Evolutionary conservation across 1,284 basidiomycete species (phyloP), one percentile per base, ranked within the genome.

Genomic region (Vanrija sp.): DNA sequence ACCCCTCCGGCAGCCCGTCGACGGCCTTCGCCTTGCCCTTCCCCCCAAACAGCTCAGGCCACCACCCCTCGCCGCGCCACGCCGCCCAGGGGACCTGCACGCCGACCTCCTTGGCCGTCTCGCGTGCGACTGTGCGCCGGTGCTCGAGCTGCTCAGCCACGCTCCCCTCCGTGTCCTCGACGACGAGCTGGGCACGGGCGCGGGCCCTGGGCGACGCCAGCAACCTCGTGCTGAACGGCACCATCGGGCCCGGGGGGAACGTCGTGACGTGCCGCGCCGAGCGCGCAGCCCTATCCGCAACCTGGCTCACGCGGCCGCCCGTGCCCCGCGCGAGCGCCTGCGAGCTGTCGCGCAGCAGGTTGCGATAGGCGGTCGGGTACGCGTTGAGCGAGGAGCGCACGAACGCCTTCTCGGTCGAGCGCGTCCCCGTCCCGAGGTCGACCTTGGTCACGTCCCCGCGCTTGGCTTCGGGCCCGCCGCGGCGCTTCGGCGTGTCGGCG

Each of bases 51-150:
- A 69, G 68, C 54, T 73, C 73, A 3, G 67, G 66, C 64, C 66
- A 73, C 69, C 70, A 76, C 4, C 64, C 67, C 49, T 76, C 73
- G 3, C 75, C 75, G 54, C 63, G 57, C 75, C 75, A 76, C 7
- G 56, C 51, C 43, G 72, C 56, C 67, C 67, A 68, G 5, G 71
- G 71, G 4, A 42, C 19, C 4, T 56, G n/a, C 15, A 53, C 46
- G 2, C 49, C 51, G 19, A 54, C 46, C 38, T 37, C 36, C 41
- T 53, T 48, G 3, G 54, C 57, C 16, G 44, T 25, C n/a, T 50
- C 45, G 15, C 45, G 39, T 14, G 25, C 39, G 8, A 41, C 39
- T 3, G 47, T 42, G 4, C 57, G 25, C 9, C 57, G 41, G 16
- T 12, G 22, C n/a, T 24, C 41, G 15, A 31, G 12, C 31, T 31